Base-by-base conservation (phyloP, 2,329 filamentous ascomycete genomes). In the Alternaria novae-zelandiae region DNA sequence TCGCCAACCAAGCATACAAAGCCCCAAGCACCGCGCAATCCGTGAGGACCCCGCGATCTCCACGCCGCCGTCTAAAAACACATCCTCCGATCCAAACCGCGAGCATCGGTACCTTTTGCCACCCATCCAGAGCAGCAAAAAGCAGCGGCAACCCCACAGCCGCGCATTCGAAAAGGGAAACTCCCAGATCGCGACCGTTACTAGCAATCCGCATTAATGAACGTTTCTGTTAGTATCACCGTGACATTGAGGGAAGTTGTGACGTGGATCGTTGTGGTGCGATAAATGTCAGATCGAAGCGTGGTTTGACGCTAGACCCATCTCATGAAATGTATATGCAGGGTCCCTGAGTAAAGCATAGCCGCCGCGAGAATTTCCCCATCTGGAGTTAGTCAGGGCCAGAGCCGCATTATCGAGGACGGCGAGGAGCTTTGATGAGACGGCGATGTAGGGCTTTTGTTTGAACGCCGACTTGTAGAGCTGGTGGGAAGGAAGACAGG, bases 311-410 rank as follows among this genome's bases (percentile, higher is more conserved):
- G 66, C 72, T 74, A 74, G 54, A 59, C 72, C 68, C 3, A 43
- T 70, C 70, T 53, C 30, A 56, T 70, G 64, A 58, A 59, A 58
- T 70, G 60, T 62, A 65, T 41, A 69, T 70, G 66, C 68, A 70
- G 57, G 66, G 59, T n/a, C 54, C 25, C 58, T n/a, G 17, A 21
- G 44, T n/a, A 61, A 30, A 25, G 36, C 32, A 50, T 32, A 44
- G 15, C 30, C 54, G 45, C 50, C 57, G 49, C 26, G n/a, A 25
- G 25, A 57, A 57, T 32, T 43, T 41, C 54, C 45, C n/a, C 13
- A 54, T 54, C 13, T 15, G 57, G 32, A 15, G 1, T 13, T 26
- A 10, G 11, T 25, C 25, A 32, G 11, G n/a, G 17, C 26, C 5
- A 50, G 47, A 54, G 20, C 41, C 32, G 26, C 50, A 32, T 21